phyloP scores from a whole-genome alignment of 2,329 filamentous ascomycete genomes.

The Cordyceps farinosa region DNA sequence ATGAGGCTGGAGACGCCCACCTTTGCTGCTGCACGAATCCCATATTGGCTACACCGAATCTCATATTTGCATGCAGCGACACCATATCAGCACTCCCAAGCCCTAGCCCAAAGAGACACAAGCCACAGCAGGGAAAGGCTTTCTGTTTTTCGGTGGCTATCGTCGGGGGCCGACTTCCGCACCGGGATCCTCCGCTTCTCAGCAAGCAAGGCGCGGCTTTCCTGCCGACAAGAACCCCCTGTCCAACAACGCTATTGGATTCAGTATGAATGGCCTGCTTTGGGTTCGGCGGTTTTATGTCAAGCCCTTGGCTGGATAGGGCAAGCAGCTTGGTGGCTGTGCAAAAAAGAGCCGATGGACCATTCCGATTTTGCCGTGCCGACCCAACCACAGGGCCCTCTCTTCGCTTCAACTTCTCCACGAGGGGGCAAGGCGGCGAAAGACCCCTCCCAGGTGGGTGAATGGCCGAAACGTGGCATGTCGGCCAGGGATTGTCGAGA shows the following conservation, averaged over 20 bases:
- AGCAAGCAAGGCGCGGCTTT: not conserved
- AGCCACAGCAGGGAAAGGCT: not conserved
- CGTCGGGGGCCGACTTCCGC: not conserved
- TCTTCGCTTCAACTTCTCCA: not conserved
- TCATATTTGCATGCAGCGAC: not conserved
- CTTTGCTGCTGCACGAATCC: not conserved
- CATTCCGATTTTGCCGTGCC: slow-evolving; percentile 17
- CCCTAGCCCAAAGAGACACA: not conserved
- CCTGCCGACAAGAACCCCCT: not conserved
- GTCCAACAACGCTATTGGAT: not conserved
- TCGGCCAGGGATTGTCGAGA: not conserved
- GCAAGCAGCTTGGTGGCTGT: slow-evolving; percentile 9
- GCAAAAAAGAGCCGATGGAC: not conserved
- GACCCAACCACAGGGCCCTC: not conserved
- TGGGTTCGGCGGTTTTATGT: not conserved
- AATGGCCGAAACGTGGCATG: not conserved
- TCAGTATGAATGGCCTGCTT: not conserved
- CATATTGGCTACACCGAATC: not conserved
- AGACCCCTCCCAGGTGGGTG: not conserved
- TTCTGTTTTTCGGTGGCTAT: not conserved
- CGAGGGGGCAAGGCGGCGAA: not conserved
- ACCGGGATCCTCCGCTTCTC: not conserved
- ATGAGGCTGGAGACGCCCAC: not conserved
- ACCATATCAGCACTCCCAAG: slow-evolving; percentile 1
- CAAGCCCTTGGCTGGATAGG: not conserved